Percentiles rank a stretch among this genome's conserved stretches.
Evolutionary conservation across 345 rosid species (phyloP).

Genomic region (Citrus mangshanensis): DNA sequence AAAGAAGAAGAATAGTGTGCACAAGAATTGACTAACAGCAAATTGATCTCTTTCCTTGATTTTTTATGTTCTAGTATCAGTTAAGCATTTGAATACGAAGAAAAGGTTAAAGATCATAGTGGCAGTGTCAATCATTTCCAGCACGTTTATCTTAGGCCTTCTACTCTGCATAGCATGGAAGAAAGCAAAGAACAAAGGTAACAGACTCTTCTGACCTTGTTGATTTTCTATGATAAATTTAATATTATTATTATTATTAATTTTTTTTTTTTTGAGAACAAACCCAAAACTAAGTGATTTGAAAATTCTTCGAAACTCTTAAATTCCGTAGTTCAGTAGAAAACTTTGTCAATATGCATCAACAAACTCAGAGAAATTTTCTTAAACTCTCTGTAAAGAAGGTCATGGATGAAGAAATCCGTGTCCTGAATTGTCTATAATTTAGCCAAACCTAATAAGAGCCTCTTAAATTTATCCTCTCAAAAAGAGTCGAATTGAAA

Average conservation of each 20-base stretch:
- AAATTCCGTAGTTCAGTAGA: background rate
- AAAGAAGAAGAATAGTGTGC: background rate
- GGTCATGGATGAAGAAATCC: background rate
- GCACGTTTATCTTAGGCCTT: background rate
- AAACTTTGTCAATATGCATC: background rate
- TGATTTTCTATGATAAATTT: background rate
- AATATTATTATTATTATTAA: too few relatives aligned
- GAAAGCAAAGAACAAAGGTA: conserved; percentile 7
- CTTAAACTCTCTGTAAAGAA: background rate
- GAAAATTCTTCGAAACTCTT: background rate
- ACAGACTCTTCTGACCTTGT: background rate
- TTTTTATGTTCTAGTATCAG: background rate
- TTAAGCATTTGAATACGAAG: background rate
- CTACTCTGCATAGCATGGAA: background rate
- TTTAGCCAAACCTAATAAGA: background rate
- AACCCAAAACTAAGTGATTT: background rate
- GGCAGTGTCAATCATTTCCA: background rate
- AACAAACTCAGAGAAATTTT: background rate
- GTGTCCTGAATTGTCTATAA: background rate
- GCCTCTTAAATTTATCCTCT: background rate
- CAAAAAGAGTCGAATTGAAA: background rate
- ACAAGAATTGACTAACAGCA: background rate
- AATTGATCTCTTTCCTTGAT: background rate
- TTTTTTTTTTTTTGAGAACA: too few relatives aligned
- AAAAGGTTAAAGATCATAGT: background rate